These are phyloP conservation scores for Castanea mollissima DNA, from an alignment of 306 rosid genomes.

Conservation along the genomic window DNA sequence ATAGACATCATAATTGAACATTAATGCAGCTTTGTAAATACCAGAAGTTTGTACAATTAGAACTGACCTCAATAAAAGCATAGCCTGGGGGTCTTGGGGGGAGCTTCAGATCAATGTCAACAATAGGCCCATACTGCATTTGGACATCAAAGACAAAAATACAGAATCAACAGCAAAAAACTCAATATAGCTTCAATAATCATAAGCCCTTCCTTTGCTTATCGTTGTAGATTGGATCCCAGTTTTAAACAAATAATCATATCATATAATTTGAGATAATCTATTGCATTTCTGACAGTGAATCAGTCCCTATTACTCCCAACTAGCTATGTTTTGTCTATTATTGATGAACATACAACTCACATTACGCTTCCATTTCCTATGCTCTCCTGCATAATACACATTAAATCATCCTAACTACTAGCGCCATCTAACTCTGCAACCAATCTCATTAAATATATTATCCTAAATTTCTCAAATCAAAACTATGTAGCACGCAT, in stretches of 20 bases:
- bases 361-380: no score
- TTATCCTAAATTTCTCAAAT: no score
- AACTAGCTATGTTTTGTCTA: no score
- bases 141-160: constrained; percentile 7
- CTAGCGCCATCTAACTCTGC: no score
- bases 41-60: not conserved
- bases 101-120: constrained; percentile 86
- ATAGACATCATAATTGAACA: not conserved
- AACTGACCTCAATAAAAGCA: constrained; percentile 84
- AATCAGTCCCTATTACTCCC: no score
- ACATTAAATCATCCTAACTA: no score
- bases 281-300: not conserved
- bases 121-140: constrained; percentile 82
- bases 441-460: no score
- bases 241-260: not conserved
- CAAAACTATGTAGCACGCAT: no score
- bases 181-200: not conserved
- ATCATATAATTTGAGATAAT: not conserved
- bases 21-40: not conserved
- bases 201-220: not conserved
- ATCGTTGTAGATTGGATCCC: not conserved
- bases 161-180: not conserved
- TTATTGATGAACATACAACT: no score
- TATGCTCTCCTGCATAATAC: no score
- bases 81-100: constrained; percentile 92